Evolutionary conservation across 768 basidiomycete genomes (phyloP).

Genomic region (Imleria badia): DNA sequence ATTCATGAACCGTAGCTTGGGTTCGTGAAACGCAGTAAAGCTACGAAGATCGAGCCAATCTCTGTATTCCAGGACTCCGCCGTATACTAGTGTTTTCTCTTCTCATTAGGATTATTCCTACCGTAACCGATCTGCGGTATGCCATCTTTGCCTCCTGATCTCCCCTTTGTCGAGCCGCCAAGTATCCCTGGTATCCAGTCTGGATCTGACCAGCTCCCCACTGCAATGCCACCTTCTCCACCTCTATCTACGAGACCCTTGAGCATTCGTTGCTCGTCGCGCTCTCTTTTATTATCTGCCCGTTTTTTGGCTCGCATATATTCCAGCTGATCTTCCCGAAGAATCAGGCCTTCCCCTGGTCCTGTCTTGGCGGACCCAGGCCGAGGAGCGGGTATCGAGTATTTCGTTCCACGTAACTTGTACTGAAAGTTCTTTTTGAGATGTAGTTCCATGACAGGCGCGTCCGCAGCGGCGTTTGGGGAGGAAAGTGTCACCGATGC

Average conservation of each 20-base stretch:
- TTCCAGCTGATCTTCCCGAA: conserved; percentile 91
- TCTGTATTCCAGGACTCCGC: conserved; percentile 17
- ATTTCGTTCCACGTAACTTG: conserved; percentile 86
- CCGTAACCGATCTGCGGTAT: conserved; percentile 89
- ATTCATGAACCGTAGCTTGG: conserved; percentile 91
- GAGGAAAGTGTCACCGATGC: conserved; percentile 85
- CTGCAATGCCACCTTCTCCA: conserved; percentile 48
- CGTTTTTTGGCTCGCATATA: conserved; percentile 81
- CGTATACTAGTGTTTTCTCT: conserved; percentile 45
- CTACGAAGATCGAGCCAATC: not conserved
- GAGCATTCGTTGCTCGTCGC: conserved; percentile 69
- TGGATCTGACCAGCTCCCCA: conserved; percentile 91
- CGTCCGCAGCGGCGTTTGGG: conserved; percentile 56
- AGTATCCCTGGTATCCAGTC: conserved; percentile 90
- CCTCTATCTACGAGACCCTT: conserved; percentile 57
- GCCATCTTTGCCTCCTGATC: conserved; percentile 52
- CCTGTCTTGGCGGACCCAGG: conserved; percentile 85
- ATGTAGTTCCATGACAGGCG: conserved; percentile 81
- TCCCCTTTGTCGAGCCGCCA: conserved; percentile 68
- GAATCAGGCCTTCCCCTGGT: conserved; percentile 76
- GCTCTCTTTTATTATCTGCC: conserved; percentile 67
- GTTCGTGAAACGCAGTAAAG: conserved; percentile 42
- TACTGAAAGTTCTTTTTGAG: conserved; percentile 97
- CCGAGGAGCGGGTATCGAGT: conserved; percentile 89
- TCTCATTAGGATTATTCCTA: conserved; percentile 86